Conservation (phyloP, 2,329 filamentous ascomycete species). For the Penicillium sp. region DNA sequence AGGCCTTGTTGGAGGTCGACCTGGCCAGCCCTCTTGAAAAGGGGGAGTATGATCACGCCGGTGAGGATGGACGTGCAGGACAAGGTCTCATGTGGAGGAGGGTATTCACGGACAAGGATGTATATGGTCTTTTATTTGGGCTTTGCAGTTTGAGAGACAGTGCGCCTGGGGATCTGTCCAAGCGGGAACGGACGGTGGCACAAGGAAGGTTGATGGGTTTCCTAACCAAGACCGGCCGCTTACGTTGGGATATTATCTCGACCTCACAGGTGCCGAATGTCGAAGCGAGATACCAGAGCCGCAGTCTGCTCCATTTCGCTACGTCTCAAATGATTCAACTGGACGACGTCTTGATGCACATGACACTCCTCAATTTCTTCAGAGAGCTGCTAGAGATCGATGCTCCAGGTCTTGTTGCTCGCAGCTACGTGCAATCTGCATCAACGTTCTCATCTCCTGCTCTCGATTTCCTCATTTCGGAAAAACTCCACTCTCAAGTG, state of each 20-base stretch:
- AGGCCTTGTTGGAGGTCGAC: slow-evolving; percentile 53
- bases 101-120: slow-evolving; percentile 58
- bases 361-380: slow-evolving; percentile 58
- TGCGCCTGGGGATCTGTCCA: slow-evolving; percentile 43
- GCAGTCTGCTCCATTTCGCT: slow-evolving; percentile 55
- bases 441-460: slow-evolving; percentile 42
- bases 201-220: slow-evolving; percentile 61
- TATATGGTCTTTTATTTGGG: slow-evolving; percentile 57
- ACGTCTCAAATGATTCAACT: slow-evolving; percentile 56
- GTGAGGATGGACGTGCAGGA: slow-evolving; percentile 32
- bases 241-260: slow-evolving; percentile 56
- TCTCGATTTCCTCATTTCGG: slow-evolving; percentile 53
- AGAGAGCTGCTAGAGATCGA: slow-evolving; percentile 51
- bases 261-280: slow-evolving; percentile 52
- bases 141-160: slow-evolving; percentile 48
- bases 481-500: slow-evolving; percentile 51
- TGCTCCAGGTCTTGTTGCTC: slow-evolving; percentile 35
- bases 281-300: slow-evolving; percentile 45
- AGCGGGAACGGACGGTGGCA: slow-evolving; percentile 56
- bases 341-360: slow-evolving; percentile 59
- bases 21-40: slow-evolving; percentile 35
- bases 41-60: slow-evolving; percentile 19
- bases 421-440: slow-evolving; percentile 31
- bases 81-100: slow-evolving; percentile 61
- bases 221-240: slow-evolving; percentile 51